A percentile compares a stretch with the other conserved stretches of the same genome.
phyloP scores from a whole-genome alignment of 2,329 filamentous ascomycete genomes.

The Xylariaceae sp. region DNA sequence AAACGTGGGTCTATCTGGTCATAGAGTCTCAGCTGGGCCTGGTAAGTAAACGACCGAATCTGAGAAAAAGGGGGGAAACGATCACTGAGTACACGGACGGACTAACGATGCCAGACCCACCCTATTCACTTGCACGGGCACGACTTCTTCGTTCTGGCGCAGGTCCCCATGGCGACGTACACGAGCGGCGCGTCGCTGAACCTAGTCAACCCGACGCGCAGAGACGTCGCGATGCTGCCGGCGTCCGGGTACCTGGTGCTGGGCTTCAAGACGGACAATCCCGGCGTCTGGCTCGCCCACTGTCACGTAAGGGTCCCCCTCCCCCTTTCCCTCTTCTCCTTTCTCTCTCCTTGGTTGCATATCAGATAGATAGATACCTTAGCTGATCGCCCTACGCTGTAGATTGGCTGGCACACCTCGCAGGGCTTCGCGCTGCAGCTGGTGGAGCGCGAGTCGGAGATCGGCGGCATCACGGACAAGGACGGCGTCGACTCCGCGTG shows the following conservation, averaged over 20 bases:
- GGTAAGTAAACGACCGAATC: slow-evolving; percentile 23
- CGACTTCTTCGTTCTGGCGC: slow-evolving; percentile 46
- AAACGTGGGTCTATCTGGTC: slow-evolving; percentile 43
- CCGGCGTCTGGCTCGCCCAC: slow-evolving; percentile 51
- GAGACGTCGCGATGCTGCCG: slow-evolving; percentile 53
- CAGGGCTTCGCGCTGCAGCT: slow-evolving; percentile 58
- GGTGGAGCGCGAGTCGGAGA: slow-evolving; percentile 41
- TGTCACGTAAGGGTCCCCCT: slow-evolving; percentile 29
- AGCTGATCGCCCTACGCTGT: slow-evolving; percentile 3
- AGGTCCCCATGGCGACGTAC: slow-evolving; percentile 34
- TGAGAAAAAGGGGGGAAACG: not conserved
- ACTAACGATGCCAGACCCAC: slow-evolving; percentile 34
- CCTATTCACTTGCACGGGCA: slow-evolving; percentile 50
- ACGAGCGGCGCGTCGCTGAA: slow-evolving; percentile 36
- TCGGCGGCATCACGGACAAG: slow-evolving; percentile 27
- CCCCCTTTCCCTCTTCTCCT: not conserved
- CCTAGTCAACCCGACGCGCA: slow-evolving; percentile 49
- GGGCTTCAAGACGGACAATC: slow-evolving; percentile 56
- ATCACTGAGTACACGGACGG: not conserved
- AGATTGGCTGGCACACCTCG: slow-evolving; percentile 54
- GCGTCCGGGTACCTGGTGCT: slow-evolving; percentile 51
- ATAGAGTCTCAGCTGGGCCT: slow-evolving; percentile 33
- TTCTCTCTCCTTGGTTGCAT: not conserved
- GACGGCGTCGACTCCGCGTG: slow-evolving; percentile 36
- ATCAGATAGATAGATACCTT: not conserved